phyloP scores from a whole-genome alignment of 2,329 filamentous ascomycete species.

The Fonsecaea multimorphosa region DNA sequence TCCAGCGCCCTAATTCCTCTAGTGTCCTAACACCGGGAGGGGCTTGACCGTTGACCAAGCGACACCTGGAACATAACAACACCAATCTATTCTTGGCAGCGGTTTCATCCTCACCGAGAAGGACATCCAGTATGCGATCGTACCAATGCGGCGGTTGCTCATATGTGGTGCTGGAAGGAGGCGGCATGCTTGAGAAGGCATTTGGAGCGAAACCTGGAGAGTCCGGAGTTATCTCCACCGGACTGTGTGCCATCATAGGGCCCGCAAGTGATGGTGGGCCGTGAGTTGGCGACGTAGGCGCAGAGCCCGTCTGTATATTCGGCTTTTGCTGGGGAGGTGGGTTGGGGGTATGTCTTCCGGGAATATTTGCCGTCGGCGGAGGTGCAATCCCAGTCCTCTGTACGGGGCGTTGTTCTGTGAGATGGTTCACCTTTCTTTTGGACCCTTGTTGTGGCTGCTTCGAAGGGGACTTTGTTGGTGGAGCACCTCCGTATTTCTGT shows the following conservation, averaged over 20 bases:
- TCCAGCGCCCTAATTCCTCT: slow-evolving; percentile 84
- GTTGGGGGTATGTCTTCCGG: slow-evolving; percentile 46
- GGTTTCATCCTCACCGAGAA: slow-evolving; percentile 94
- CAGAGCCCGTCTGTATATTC: slow-evolving; percentile 16
- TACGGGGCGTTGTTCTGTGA: slow-evolving; percentile 42
- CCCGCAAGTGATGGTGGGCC: slow-evolving; percentile 17
- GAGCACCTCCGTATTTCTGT: slow-evolving; percentile 85
- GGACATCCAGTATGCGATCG: slow-evolving; percentile 86
- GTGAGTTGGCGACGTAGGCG: slow-evolving; percentile 30
- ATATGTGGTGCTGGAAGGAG: slow-evolving; percentile 42
- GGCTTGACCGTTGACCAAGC: slow-evolving; percentile 93
- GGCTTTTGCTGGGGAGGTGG: slow-evolving; percentile 40
- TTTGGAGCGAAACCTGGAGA: slow-evolving; percentile 56
- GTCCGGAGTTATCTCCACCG: slow-evolving; percentile 42
- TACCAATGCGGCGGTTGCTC: slow-evolving; percentile 75
- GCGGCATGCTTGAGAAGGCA: slow-evolving; percentile 46
- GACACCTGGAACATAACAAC: slow-evolving; percentile 80
- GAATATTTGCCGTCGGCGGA: slow-evolving; percentile 70
- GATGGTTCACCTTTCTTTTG: slow-evolving; percentile 41
- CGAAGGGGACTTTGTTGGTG: slow-evolving; percentile 49
- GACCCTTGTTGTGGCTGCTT: slow-evolving; percentile 40
- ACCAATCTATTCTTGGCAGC: slow-evolving; percentile 88
- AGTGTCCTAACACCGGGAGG: slow-evolving; percentile 80
- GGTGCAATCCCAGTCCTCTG: slow-evolving; percentile 63
- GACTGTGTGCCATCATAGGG: slow-evolving; percentile 21